These are phyloP conservation scores for Narthecium ossifragum DNA, from an alignment of 106 monocot species.

Conservation along the genomic window DNA sequence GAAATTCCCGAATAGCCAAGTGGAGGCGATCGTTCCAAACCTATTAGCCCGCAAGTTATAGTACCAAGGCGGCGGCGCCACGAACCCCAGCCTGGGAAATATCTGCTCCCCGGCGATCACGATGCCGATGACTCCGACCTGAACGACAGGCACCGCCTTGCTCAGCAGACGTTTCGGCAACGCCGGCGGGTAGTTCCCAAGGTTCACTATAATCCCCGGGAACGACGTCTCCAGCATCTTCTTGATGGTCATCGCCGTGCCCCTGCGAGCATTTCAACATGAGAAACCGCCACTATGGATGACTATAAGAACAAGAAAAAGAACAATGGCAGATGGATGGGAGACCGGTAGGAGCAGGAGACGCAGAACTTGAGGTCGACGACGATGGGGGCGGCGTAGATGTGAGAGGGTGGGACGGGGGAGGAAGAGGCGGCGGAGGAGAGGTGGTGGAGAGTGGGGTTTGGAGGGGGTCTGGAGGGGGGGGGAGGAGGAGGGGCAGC, in stretches of 20 bases:
- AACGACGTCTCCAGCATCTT: constrained; percentile 92
- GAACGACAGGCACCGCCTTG: constrained; percentile 75
- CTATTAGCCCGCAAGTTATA: constrained; percentile 69
- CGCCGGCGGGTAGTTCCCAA: constrained; percentile 84
- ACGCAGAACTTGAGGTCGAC: constrained; percentile 80
- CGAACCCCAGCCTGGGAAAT: constrained; percentile 69
- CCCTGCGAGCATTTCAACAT: constrained; percentile 61
- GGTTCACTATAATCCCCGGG: constrained; percentile 73
- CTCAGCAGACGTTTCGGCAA: constrained; percentile 79
- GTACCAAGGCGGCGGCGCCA: constrained; percentile 81
- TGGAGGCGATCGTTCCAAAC: constrained; percentile 85
- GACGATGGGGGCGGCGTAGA: no score
- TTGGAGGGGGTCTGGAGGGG: constrained; percentile 10
- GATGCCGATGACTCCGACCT: constrained; percentile 60
- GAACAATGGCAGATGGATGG: background rate
- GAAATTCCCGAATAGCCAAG: constrained; percentile 91
- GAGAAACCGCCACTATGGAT: background rate
- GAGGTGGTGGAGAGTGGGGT: constrained; percentile 22
- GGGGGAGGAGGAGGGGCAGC: constrained; percentile 30
- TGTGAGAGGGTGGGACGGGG: constrained; percentile 2
- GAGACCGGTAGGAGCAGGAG: constrained; percentile 85
- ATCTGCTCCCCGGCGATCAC: constrained; percentile 89
- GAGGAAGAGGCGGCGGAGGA: constrained; percentile 19
- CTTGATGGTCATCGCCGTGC: constrained; percentile 87
- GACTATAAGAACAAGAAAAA: background rate